A percentile compares a stretch with the other conserved stretches of the same genome.
These are phyloP conservation scores for Aeminium ludgeri DNA, from an alignment of 495 filamentous ascomycete genomes.

Conservation along the genomic window DNA sequence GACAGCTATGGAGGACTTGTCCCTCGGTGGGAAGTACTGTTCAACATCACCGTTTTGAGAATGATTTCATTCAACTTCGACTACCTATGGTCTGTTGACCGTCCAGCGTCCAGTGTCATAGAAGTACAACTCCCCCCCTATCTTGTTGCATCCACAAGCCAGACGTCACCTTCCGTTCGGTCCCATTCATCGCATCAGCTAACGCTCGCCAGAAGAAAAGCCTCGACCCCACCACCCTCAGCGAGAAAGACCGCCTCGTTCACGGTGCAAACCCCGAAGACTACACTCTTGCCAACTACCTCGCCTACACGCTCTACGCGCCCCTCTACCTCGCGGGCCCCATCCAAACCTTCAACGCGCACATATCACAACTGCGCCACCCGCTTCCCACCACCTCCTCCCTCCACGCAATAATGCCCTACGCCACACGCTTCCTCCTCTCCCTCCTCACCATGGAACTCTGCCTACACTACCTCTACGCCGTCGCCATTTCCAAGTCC, in stretches of 20 bases:
- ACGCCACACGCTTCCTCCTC: slow-evolving; percentile 70
- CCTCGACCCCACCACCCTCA: slow-evolving; percentile 67
- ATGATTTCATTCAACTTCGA: slow-evolving; percentile 95
- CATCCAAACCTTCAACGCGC: slow-evolving; percentile 96
- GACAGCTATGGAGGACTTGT: slow-evolving; percentile 69
- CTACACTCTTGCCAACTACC: slow-evolving; percentile 66
- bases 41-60: slow-evolving; percentile 89
- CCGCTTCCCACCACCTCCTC: slow-evolving; percentile 47
- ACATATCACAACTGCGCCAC: slow-evolving; percentile 72
- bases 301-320: slow-evolving; percentile 78
- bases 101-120: slow-evolving; percentile 45
- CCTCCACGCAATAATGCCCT: slow-evolving; percentile 46
- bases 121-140: slow-evolving; percentile 44
- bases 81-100: slow-evolving; percentile 78
- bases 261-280: slow-evolving; percentile 53
- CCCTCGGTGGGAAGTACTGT: slow-evolving; percentile 81
- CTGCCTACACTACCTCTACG: slow-evolving; percentile 84
- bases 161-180: slow-evolving; percentile 1
- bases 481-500: slow-evolving; percentile 77
- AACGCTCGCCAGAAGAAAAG: slow-evolving; percentile 89
- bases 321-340: slow-evolving; percentile 87
- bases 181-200: slow-evolving; percentile 26
- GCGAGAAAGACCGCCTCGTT: slow-evolving; percentile 69
- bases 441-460: slow-evolving; percentile 82
- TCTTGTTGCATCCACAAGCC: background rate